Base-by-base conservation (phyloP, 108 stramenopile species). In the Hondaea fermentalgiana region DNA sequence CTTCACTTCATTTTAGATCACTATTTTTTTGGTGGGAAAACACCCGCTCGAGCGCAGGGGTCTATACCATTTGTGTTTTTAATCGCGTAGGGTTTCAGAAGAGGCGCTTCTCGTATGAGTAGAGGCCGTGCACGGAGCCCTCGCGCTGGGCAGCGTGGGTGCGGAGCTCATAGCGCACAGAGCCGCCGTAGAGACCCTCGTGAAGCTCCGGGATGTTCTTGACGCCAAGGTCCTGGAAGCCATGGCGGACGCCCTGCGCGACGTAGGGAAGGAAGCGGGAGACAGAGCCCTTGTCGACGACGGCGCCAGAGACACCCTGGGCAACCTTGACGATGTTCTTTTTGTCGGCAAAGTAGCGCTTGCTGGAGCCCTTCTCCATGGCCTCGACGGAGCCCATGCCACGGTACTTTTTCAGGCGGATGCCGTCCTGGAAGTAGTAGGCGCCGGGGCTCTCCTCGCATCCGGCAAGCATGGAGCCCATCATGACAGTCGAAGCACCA, bases 311-410 rank as follows among this genome's bases (percentile, higher is more conserved):
- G 5, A 99, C 99, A 45, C 99, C 99, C 92, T 99, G 99, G 0
- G 99, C 99, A 4, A 99, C 99, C 94, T 99, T 99, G 72, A 99
- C 96, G 58, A 92, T 90, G 14, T 96, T 93, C 43, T 95, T 94
- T 5, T 94, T 93, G 57, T 96, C 96, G 96, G 98, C 98, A 53
- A 99, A 98, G 92, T 99, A 99, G 44, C 99, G 96, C 91, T 98
- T 98, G 88, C 97, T 97, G 58, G 96, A 94, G 21, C 98, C 98
- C 92, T 98, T 96, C 5, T 94, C 91, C 99, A 99, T 99, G 45
- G 99, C 99, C 90, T 99, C 99, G 60, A 99, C 92, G 88, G 96
- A 97, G 28, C 99, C 99, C 99, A 99, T 99, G 59, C 99, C 99
- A 57, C 98, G 96, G 95, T 99, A 99, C 60, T 97, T 95, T 93